These are phyloP conservation scores for Lactarius pseudohatsudake DNA, from an alignment of 768 basidiomycete species.

Conservation along the genomic window DNA sequence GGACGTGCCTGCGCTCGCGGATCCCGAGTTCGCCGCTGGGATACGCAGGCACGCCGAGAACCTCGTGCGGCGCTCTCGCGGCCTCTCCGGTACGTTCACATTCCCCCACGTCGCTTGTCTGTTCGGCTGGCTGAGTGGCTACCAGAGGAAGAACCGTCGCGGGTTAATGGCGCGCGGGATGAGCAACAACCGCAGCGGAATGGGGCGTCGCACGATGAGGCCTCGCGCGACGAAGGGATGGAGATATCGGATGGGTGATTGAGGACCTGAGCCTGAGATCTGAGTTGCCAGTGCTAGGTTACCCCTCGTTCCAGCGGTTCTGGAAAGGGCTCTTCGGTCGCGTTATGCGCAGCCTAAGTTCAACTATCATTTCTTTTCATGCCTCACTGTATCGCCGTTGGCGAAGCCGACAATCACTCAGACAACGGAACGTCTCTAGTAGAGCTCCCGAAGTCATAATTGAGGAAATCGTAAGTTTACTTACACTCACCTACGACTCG, in stretches of 20 bases:
- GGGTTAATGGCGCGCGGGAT: conserved; percentile 5
- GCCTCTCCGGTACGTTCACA: conserved; percentile 1
- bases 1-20: conserved; percentile 24
- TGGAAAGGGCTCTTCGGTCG: too few species aligned
- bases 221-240: conserved; percentile 16
- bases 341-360: too few species aligned
- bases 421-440: too few species aligned
- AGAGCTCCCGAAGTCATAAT: too few species aligned
- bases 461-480: too few species aligned
- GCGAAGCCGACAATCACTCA: too few species aligned
- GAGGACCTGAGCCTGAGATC: background rate
- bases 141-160: background rate
- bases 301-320: too few species aligned
- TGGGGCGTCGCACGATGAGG: conserved; percentile 1
- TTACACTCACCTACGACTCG: too few species aligned
- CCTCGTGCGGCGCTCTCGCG: conserved; percentile 18
- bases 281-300: background rate
- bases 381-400: too few species aligned
- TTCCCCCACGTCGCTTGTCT: background rate
- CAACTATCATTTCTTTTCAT: too few species aligned
- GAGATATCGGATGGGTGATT: conserved; percentile 13
- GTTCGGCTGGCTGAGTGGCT: background rate
- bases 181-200: background rate
- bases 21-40: conserved; percentile 21
- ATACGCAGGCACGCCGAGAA: conserved; percentile 22